Conservation (phyloP, 805 yeast genomes). For the Henningerozyma blattae region DNA sequence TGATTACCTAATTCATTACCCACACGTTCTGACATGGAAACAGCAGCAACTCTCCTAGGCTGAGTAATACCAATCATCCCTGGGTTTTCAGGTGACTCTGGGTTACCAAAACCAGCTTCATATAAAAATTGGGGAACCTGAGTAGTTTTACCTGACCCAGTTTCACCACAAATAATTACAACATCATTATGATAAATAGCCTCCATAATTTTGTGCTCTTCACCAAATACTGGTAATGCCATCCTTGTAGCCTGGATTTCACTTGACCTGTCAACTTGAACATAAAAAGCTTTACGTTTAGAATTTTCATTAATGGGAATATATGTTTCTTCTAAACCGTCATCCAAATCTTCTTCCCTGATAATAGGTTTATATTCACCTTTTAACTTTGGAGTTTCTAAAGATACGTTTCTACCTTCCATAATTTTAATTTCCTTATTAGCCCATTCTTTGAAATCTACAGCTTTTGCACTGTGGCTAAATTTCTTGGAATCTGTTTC, state of each 20-base stretch:
- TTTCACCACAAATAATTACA: conserved; percentile 88
- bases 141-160: conserved; percentile 98
- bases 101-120: conserved; percentile 80
- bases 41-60: conserved; percentile 90
- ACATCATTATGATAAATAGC: conserved; percentile 88
- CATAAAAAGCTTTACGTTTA: conserved; percentile 50
- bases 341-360: conserved; percentile 61
- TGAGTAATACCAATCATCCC: conserved; percentile 97
- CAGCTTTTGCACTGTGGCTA: conserved; percentile 33
- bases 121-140: conserved; percentile 94
- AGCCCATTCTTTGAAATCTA: conserved; percentile 82
- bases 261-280: conserved; percentile 51
- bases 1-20: conserved; percentile 62
- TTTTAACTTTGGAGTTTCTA: conserved; percentile 38
- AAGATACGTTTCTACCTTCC: conserved; percentile 46
- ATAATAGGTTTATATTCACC: conserved; percentile 42
- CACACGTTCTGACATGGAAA: conserved; percentile 80
- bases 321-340: conserved; percentile 52
- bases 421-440: conserved; percentile 52
- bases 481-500: conserved; percentile 23
- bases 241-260: conserved; percentile 58
- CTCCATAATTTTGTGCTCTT: conserved; percentile 91
- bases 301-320: conserved; percentile 43
- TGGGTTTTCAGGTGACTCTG: conserved; percentile 46
- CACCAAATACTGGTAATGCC: conserved; percentile 77